A percentile compares a stretch with the other conserved stretches of the same genome.
Evolutionary conservation across 495 filamentous ascomycete species (phyloP).

Genomic region (Xanthoparmelia taractica): DNA sequence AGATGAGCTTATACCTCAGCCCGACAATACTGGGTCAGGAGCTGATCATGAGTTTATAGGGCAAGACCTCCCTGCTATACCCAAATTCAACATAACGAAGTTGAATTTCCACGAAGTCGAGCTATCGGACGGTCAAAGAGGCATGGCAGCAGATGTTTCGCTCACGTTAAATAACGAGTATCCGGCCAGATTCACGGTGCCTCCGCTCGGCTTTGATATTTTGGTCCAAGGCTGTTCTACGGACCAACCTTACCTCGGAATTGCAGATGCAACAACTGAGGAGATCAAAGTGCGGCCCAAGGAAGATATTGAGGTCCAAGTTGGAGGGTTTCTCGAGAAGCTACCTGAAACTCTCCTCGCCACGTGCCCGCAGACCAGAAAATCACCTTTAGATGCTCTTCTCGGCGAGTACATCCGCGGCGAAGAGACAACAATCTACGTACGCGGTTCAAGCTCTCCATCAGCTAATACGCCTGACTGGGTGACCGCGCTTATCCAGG

Average conservation of each 20-base stretch:
- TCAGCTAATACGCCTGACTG: slow-evolving; percentile 61
- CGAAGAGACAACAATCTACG: slow-evolving; percentile 64
- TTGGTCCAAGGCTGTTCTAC: slow-evolving; percentile 68
- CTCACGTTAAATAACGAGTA: slow-evolving; percentile 62
- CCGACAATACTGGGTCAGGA: slow-evolving; percentile 41
- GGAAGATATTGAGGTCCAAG: slow-evolving; percentile 55
- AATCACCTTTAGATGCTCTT: slow-evolving; percentile 79
- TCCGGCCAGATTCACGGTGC: slow-evolving; percentile 64
- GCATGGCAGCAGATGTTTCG: slow-evolving; percentile 71
- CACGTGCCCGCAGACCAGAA: slow-evolving; percentile 62
- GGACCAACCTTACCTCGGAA: slow-evolving; percentile 53
- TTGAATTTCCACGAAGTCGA: slow-evolving; percentile 68
- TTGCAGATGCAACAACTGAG: slow-evolving; percentile 68
- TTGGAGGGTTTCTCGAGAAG: slow-evolving; percentile 57
- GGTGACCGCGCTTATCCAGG: slow-evolving; percentile 71
- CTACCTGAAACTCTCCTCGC: slow-evolving; percentile 63
- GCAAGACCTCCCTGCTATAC: slow-evolving; percentile 63
- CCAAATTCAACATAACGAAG: slow-evolving; percentile 65
- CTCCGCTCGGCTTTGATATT: slow-evolving; percentile 73
- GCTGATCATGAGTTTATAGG: slow-evolving; percentile 32
- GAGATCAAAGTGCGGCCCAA: slow-evolving; percentile 57
- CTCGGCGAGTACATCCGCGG: slow-evolving; percentile 76
- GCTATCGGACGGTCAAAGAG: slow-evolving; percentile 40
- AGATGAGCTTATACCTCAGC: slow-evolving; percentile 18
- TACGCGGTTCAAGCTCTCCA: slow-evolving; percentile 67